Evolutionary conservation across 1,284 basidiomycete genomes (phyloP).

Genomic region (Puccinia hordei): DNA sequence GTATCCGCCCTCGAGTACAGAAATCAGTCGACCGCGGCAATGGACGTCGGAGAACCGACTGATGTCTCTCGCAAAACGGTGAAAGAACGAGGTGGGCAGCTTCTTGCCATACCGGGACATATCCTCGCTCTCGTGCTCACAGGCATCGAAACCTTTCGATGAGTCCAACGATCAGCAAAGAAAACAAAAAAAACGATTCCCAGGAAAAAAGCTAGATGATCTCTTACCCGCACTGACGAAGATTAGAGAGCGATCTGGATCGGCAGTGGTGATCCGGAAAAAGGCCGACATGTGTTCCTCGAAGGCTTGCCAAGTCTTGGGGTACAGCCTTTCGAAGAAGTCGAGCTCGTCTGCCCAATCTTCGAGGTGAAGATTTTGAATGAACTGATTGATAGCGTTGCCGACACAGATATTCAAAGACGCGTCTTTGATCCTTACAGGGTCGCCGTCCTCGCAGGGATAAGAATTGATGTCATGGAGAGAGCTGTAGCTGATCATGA

Average conservation of each 20-base stretch:
- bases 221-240: conserved; percentile 46
- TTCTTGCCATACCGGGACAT: conserved; percentile 60
- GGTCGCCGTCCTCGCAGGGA: conserved; percentile 59
- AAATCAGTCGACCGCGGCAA: conserved; percentile 56
- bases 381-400: conserved; percentile 57
- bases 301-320: conserved; percentile 7
- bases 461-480: conserved; percentile 60
- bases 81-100: conserved; percentile 58
- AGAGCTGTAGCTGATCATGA: conserved; percentile 58
- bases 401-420: conserved; percentile 56
- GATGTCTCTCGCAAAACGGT: conserved; percentile 56
- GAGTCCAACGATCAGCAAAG: not conserved
- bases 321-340: conserved; percentile 38
- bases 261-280: conserved; percentile 16
- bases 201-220: conserved; percentile 21
- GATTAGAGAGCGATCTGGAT: conserved; percentile 15
- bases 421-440: conserved; percentile 57
- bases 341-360: conserved; percentile 51
- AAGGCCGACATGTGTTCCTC: conserved; percentile 23
- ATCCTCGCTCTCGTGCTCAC: conserved; percentile 57
- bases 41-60: conserved; percentile 55
- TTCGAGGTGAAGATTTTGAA: conserved; percentile 57
- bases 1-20: conserved; percentile 59
- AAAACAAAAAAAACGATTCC: conserved; percentile 51
- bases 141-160: conserved; percentile 55